Conservation (phyloP, 108 stramenopile genomes). For the Parmales sp. region DNA sequence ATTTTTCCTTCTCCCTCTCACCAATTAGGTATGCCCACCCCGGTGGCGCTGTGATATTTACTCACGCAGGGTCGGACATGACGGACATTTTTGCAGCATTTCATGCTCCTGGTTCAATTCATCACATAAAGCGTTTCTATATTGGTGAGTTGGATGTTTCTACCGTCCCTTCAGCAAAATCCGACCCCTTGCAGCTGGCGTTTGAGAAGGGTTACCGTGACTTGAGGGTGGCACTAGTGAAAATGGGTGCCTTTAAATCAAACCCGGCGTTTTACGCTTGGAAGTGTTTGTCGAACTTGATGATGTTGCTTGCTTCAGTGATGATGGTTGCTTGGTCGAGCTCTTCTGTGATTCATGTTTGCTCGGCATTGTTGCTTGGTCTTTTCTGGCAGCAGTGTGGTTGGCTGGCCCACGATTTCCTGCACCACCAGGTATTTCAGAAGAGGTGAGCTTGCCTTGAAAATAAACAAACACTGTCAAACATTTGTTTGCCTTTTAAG, state of each 20-base stretch:
- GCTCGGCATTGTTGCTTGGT: conserved; percentile 76
- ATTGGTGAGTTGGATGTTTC: conserved; percentile 83
- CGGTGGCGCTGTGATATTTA: conserved; percentile 89
- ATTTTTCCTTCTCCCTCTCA: too few relatives aligned
- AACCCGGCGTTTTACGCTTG: conserved; percentile 65
- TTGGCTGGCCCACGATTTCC: conserved; percentile 96
- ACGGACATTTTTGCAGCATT: conserved; percentile 98
- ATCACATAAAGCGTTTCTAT: conserved; percentile 79
- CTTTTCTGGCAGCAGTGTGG: conserved; percentile 99
- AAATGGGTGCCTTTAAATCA: conserved; percentile 92
- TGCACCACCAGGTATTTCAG: conserved; percentile 96
- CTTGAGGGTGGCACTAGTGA: conserved; percentile 71
- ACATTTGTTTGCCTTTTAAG: background rate
- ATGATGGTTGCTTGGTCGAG: conserved; percentile 66
- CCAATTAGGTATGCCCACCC: conserved; percentile 11
- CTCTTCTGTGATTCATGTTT: conserved; percentile 57
- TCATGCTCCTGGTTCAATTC: conserved; percentile 81
- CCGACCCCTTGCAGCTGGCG: conserved; percentile 37
- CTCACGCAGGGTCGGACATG: conserved; percentile 96
- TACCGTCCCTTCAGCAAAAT: conserved; percentile 34
- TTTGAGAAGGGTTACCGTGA: conserved; percentile 95
- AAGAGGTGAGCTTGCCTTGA: too few relatives aligned
- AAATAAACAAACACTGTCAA: background rate
- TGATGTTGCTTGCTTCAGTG: conserved; percentile 65
- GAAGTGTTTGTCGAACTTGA: conserved; percentile 76